Evolutionary conservation across 2,329 filamentous ascomycete species (phyloP), one percentile per base, ranked within the genome.

Genomic region (Sporothrix inflata): DNA sequence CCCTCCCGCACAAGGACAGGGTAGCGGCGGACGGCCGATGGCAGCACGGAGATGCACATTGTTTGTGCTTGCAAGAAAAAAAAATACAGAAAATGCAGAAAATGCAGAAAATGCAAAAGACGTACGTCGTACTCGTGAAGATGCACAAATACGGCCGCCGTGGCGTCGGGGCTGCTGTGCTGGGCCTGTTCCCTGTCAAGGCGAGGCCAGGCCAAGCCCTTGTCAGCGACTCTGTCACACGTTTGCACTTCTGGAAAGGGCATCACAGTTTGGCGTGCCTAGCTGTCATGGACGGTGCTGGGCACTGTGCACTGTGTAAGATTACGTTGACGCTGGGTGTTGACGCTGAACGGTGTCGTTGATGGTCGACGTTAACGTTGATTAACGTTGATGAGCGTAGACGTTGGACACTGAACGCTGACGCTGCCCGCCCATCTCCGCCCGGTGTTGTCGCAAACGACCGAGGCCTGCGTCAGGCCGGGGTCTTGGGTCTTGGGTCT

Each of bases 11-110:
- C 24, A 67, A 30, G 63, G 63, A 67, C 42, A 67, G 42, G 42
- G 42, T n/a, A 16, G 27, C 2, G 42, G 63, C 63, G 63, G 63
- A 49, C 42, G 63, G 63, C 42, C 63, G 63, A 49, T 67, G 42
- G 63, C 63, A 67, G 65, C 27, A 47, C 45, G 65, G 24, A 34
- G 65, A 67, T 51, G 45, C 45, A 63, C 34, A 63, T 14, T 45
- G 60, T 38, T 21, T 8, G 21, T 45, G 60, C n/a, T 65, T 34
- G 53, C 53, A 34, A 27, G 27, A 19, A n/a, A n/a, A n/a, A n/a
- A n/a, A n/a, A n/a, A n/a, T 14, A 34, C 11, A 3, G 60, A 42
- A 12, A 30, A 55, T 4, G 51, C 4, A 55, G 51, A 55, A 6
- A 11, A 55, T 14, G 49, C 8, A 24, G 51, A 55, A 34, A n/a